phyloP scores from a whole-genome alignment of 2,329 filamentous ascomycete genomes.

The Delphinella strobiligena region DNA sequence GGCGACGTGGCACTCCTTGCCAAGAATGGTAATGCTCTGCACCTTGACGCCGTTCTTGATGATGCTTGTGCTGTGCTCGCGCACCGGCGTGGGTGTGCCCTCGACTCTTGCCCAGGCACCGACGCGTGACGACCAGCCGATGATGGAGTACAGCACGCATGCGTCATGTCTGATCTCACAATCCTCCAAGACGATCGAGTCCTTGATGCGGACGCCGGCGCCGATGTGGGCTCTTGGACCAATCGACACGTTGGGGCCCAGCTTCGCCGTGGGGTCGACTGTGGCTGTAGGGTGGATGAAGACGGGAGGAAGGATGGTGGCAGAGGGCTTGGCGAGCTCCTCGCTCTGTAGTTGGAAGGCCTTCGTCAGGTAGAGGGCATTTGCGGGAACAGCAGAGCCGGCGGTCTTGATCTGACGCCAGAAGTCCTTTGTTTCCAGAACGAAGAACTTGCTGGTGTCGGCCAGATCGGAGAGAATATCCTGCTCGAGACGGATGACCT shows the following conservation, averaged over 20 bases:
- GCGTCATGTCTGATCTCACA: constrained; percentile 94
- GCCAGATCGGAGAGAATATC: constrained; percentile 92
- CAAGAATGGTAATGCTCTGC: constrained; percentile 92
- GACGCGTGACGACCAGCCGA: constrained; percentile 91
- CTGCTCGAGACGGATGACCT: constrained; percentile 90
- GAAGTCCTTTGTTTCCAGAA: constrained; percentile 97
- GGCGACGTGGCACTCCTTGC: constrained; percentile 87
- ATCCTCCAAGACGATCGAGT: constrained; percentile 90
- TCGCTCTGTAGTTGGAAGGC: constrained; percentile 71
- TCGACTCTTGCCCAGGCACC: constrained; percentile 98
- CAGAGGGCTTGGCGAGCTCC: constrained; percentile 71
- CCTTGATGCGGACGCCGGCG: constrained; percentile 83
- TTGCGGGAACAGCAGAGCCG: constrained; percentile 90
- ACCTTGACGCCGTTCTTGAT: constrained; percentile 98
- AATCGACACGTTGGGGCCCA: constrained; percentile 93
- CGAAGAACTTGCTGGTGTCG: constrained; percentile 95
- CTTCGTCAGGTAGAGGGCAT: constrained; percentile 91
- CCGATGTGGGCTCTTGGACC: constrained; percentile 79
- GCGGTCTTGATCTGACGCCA: constrained; percentile 99
- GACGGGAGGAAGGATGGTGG: constrained; percentile 81
- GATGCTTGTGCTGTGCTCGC: constrained; percentile 84
- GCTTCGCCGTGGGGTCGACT: constrained; percentile 88
- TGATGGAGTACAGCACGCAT: constrained; percentile 88
- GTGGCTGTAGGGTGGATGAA: constrained; percentile 88
- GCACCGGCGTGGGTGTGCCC: constrained; percentile 77